phyloP scores from a whole-genome alignment of 2,329 filamentous ascomycete genomes.

The Penicillium sp. region DNA sequence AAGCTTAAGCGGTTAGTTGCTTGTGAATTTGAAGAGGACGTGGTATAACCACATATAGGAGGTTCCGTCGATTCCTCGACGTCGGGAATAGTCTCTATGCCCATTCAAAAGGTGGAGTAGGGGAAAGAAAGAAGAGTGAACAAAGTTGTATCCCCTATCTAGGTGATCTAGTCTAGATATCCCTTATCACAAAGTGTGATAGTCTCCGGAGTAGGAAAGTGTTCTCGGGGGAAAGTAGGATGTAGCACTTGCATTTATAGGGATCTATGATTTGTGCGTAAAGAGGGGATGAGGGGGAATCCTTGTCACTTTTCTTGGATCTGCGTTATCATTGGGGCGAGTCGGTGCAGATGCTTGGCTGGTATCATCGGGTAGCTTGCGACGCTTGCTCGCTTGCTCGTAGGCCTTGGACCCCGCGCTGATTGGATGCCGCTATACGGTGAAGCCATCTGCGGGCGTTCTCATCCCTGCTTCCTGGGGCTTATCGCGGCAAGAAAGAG shows the following conservation, averaged over 20 bases:
- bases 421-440: constrained; percentile 11
- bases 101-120: constrained; percentile 35
- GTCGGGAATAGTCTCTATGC: constrained; percentile 40
- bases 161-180: constrained; percentile 1
- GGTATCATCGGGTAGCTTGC: constrained; percentile 5
- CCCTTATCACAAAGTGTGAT: not conserved
- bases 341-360: constrained; percentile 15
- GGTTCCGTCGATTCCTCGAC: constrained; percentile 45
- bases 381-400: constrained; percentile 2
- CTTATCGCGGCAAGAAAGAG: not conserved
- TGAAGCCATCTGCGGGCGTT: not conserved
- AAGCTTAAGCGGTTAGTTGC: constrained; percentile 15
- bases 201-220: not conserved
- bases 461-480: not conserved
- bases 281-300: constrained; percentile 17
- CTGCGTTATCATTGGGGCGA: constrained; percentile 18
- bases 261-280: not conserved
- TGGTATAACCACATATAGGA: constrained; percentile 38
- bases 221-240: not conserved
- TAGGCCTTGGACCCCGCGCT: constrained; percentile 10
- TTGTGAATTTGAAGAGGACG: constrained; percentile 23
- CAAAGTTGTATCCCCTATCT: not conserved
- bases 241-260: constrained; percentile 7
- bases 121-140: constrained; percentile 4
- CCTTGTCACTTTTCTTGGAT: constrained; percentile 4